Percentiles rank a stretch among this genome's conserved stretches.
phyloP scores from a whole-genome alignment of 495 filamentous ascomycete genomes.

The Talaromyces borbonicus region DNA sequence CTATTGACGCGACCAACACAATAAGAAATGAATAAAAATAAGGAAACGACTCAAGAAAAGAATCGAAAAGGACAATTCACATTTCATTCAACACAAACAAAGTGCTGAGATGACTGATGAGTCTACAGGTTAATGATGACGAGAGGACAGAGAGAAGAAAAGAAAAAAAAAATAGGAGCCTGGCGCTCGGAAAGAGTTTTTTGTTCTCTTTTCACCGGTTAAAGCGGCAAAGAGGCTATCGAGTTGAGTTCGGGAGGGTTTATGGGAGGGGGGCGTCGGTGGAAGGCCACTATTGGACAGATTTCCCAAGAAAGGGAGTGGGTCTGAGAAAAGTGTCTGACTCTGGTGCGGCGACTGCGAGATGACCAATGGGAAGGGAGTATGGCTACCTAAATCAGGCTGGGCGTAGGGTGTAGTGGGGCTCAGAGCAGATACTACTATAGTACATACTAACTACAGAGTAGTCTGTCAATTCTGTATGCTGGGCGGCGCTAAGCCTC shows the following conservation, averaged over 20 bases:
- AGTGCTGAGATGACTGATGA: too few species aligned
- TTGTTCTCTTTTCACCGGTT: conserved; percentile 33
- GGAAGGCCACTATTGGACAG: conserved; percentile 24
- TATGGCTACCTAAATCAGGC: background rate
- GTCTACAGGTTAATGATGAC: too few species aligned
- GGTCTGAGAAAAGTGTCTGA: conserved; percentile 7
- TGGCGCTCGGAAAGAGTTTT: conserved; percentile 17
- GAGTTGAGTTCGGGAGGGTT: conserved; percentile 11
- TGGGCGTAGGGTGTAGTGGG: conserved; percentile 10
- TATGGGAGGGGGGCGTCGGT: conserved; percentile 17
- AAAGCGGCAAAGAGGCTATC: conserved; percentile 34
- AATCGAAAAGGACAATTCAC: too few species aligned
- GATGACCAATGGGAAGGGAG: background rate
- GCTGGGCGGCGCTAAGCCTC: conserved; percentile 3
- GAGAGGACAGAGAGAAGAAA: background rate
- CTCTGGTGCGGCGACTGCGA: background rate
- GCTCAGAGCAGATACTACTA: conserved; percentile 14
- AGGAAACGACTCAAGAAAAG: too few species aligned
- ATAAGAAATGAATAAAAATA: background rate
- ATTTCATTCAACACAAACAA: too few species aligned
- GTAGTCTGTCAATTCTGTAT: background rate
- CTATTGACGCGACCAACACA: too few species aligned
- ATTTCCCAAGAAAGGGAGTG: conserved; percentile 6
- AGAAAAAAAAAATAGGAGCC: conserved; percentile 14
- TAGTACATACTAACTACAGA: too few species aligned